Evolutionary conservation across 768 basidiomycete species (phyloP), one percentile per base, ranked within the genome.

Genomic region (Termitomyces sp.): DNA sequence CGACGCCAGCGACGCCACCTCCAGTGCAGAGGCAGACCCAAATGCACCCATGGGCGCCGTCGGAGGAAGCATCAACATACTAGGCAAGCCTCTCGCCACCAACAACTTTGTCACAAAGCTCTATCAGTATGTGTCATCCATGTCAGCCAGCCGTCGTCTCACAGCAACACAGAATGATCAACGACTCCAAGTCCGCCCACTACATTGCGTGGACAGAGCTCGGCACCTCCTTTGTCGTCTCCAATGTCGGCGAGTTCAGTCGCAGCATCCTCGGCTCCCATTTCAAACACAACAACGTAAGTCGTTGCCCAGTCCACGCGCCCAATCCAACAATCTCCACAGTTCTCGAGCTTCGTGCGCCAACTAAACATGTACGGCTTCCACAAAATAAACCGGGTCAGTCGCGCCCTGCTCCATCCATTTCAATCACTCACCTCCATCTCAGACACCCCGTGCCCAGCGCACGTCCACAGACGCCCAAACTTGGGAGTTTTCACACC

Each of bases 351-450:
- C 64, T 96, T 97, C 68, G 92, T 95, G 51, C 85, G 94, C 60
- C 94, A 96, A 67, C 80, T 95, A 59, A 95, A 96, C 78, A 95
- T 95, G 91, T 96, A 94, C 64, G 93, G 92, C 25, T 96, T 95
- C 70, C 91, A 93, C 74, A 95, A 95, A 73, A 91, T 91, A 72
- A 93, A 93, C 68, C 80, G 91, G 72, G 88, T 90, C 54, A 57
- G 82, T 76, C 40, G 45, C 52, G 15, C 27, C 20, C 40, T 16
- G 7, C 25, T 25, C 22, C 12, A 7, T 38, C 11, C 7, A 2
- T 1, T 23, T 5, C 2, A n/a, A n/a, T n/a, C 5, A 7, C 20
- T 13, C 7, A 29, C 27, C 15, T 32, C 39, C 18, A 22, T 2
- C 27, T 45, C 68, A 90, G 83, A 90, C 90, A 4, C 90, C 90